Conservation (phyloP, 1,284 basidiomycete species). For the Austroboletus rostrupii region DNA sequence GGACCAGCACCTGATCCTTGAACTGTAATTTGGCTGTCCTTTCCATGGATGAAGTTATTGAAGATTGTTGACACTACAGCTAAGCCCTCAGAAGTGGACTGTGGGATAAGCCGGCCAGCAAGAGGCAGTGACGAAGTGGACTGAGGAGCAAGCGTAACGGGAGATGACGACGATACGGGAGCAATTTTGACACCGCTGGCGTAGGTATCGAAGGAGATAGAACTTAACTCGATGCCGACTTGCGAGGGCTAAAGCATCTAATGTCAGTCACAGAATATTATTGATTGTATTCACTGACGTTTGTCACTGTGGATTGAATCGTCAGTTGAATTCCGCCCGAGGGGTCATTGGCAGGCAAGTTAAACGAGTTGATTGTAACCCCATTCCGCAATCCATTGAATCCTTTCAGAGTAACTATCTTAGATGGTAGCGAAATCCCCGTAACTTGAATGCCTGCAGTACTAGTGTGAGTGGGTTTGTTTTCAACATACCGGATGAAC, state of each 20-base stretch:
- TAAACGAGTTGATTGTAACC: constrained; percentile 67
- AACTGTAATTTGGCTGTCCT: constrained; percentile 59
- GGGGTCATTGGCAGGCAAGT: constrained; percentile 70
- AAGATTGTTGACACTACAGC: constrained; percentile 64
- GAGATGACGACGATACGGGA: constrained; percentile 46
- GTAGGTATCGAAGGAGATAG: constrained; percentile 61
- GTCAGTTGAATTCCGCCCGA: constrained; percentile 73
- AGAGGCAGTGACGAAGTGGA: constrained; percentile 55
- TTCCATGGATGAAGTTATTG: constrained; percentile 70
- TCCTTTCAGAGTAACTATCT: constrained; percentile 67
- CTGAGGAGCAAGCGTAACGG: constrained; percentile 55
- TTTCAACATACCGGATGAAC: constrained; percentile 9
- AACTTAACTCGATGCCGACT: constrained; percentile 67
- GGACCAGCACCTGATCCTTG: constrained; percentile 64
- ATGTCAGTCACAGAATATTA: constrained; percentile 2
- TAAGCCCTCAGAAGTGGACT: constrained; percentile 51
- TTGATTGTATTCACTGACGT: constrained; percentile 39
- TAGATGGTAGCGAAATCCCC: constrained; percentile 51
- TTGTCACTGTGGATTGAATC: constrained; percentile 57
- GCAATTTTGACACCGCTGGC: constrained; percentile 56
- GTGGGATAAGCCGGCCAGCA: constrained; percentile 63
- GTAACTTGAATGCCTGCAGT: constrained; percentile 51
- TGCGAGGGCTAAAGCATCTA: constrained; percentile 56
- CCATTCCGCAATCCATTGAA: constrained; percentile 67
- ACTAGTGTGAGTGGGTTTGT: background rate